These are phyloP conservation scores for Diaporthe sp. DNA, from an alignment of 2,329 filamentous ascomycete species.

Conservation along the genomic window DNA sequence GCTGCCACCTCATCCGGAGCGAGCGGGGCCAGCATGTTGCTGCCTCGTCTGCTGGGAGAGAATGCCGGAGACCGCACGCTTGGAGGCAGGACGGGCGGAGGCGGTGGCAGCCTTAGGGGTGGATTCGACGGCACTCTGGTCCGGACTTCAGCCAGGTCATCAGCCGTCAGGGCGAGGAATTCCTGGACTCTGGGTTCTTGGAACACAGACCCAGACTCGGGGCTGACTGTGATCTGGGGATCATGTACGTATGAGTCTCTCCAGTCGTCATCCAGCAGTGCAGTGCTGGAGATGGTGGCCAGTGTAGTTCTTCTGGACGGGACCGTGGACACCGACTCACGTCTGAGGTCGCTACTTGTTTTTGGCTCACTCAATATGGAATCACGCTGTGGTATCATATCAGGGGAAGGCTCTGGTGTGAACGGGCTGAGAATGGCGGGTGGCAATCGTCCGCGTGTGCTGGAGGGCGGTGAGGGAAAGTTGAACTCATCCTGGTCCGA, in stretches of 20 bases:
- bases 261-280: constrained; percentile 41
- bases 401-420: constrained; percentile 40
- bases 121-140: constrained; percentile 40
- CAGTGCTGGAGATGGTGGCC: constrained; percentile 11
- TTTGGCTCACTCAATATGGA: constrained; percentile 38
- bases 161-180: constrained; percentile 67
- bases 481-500: constrained; percentile 42
- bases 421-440: constrained; percentile 23
- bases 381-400: constrained; percentile 39
- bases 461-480: constrained; percentile 37
- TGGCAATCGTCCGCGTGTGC: constrained; percentile 34
- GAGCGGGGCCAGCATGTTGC: constrained; percentile 53
- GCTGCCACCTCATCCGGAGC: constrained; percentile 63
- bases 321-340: constrained; percentile 8
- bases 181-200: constrained; percentile 67
- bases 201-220: constrained; percentile 54
- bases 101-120: constrained; percentile 40
- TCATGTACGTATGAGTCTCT: constrained; percentile 38
- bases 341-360: constrained; percentile 33
- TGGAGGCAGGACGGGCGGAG: constrained; percentile 33
- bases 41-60: constrained; percentile 44
- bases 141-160: constrained; percentile 67
- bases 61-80: constrained; percentile 52
- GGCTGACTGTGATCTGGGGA: constrained; percentile 44
- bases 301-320: constrained; percentile 34